Evolutionary conservation across 2,329 filamentous ascomycete species (phyloP).

Genomic region (Dothistroma septosporum): DNA sequence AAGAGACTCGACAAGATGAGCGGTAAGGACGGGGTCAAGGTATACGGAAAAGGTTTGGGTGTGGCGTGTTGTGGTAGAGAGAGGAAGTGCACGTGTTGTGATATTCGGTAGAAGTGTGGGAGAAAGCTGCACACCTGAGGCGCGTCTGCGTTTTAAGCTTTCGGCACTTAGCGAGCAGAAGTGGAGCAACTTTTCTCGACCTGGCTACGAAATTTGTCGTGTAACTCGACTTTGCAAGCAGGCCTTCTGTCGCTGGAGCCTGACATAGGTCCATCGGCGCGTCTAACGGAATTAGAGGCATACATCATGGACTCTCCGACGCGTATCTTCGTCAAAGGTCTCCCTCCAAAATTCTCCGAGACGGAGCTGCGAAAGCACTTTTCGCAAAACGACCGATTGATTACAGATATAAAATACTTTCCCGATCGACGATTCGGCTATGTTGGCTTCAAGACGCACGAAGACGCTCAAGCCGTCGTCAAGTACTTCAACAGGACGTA

Average conservation of each 20-base stretch:
- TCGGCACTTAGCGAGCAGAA: background rate
- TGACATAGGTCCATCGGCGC: background rate
- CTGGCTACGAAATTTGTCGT: background rate
- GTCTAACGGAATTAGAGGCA: background rate
- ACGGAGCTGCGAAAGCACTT: conserved; percentile 88
- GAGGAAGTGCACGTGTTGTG: background rate
- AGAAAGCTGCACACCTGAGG: background rate
- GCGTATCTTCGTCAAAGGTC: conserved; percentile 64
- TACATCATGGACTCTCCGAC: conserved; percentile 62
- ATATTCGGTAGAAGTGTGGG: background rate
- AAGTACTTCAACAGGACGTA: conserved; percentile 95
- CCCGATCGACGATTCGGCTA: conserved; percentile 88
- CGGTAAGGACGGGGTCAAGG: background rate
- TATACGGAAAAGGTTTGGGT: background rate
- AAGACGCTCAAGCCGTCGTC: conserved; percentile 76
- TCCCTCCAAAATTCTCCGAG: conserved; percentile 81
- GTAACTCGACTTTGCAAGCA: background rate
- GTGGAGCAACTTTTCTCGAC: background rate
- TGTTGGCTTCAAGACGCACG: conserved; percentile 81
- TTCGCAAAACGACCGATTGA: conserved; percentile 61
- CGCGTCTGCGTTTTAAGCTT: conserved; percentile 1
- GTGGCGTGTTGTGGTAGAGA: background rate
- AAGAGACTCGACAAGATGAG: background rate
- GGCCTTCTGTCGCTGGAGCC: background rate
- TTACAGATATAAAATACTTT: conserved; percentile 92